Evolutionary conservation across 495 filamentous ascomycete genomes (phyloP).

Genomic region (Pseudevernia furfuracea): DNA sequence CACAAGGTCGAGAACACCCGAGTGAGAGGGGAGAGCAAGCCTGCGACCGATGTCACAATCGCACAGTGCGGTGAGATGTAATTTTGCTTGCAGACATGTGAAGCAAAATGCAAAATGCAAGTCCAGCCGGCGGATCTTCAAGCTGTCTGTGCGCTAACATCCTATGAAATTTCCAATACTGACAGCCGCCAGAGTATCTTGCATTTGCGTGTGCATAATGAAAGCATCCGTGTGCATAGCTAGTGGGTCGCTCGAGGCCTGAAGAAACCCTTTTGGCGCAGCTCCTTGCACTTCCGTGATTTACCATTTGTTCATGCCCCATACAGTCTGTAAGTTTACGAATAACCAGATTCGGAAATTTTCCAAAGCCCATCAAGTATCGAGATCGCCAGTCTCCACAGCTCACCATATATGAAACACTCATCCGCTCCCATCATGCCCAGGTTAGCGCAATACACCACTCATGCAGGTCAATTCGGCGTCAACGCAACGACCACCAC

Average conservation of each 20-base stretch:
- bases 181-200: neutral
- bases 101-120: neutral
- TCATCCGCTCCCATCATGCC: neutral
- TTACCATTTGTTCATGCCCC: neutral
- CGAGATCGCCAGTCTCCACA: neutral
- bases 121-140: neutral
- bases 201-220: neutral
- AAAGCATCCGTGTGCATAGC: neutral
- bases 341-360: neutral
- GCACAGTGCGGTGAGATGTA: slow-evolving; percentile 87
- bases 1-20: slow-evolving; percentile 83
- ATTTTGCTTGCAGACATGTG: slow-evolving; percentile 1
- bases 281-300: too few relatives aligned
- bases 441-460: too few relatives aligned
- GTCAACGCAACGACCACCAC: too few relatives aligned
- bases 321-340: neutral
- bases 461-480: too few relatives aligned
- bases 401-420: neutral
- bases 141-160: neutral
- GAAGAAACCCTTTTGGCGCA: neutral
- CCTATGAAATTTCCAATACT: neutral
- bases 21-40: slow-evolving; percentile 68
- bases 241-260: neutral
- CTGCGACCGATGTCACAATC: slow-evolving; percentile 77
- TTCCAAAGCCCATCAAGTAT: neutral